Percentiles rank a stretch among this genome's conserved stretches.
Evolutionary conservation across 2,329 filamentous ascomycete genomes (phyloP).

Genomic region (Xylaria sp.): DNA sequence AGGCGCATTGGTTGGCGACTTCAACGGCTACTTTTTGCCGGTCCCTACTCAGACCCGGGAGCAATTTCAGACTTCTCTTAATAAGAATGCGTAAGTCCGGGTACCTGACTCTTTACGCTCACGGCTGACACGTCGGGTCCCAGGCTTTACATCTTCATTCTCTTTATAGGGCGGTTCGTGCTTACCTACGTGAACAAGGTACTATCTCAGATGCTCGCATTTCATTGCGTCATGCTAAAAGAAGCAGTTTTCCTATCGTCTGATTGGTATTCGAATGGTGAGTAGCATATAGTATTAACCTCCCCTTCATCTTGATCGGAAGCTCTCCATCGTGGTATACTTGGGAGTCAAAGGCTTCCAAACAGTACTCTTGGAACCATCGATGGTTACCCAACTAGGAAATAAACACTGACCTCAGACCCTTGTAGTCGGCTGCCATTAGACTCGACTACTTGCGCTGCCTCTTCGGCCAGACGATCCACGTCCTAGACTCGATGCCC

Average conservation of each 20-base stretch:
- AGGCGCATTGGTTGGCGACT: slow-evolving; percentile 52
- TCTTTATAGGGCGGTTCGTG: slow-evolving; percentile 68
- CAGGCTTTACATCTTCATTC: slow-evolving; percentile 68
- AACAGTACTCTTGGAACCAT: not conserved
- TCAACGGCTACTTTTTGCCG: slow-evolving; percentile 47
- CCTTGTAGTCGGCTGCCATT: slow-evolving; percentile 54
- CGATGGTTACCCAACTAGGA: no score
- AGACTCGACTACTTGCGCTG: slow-evolving; percentile 66
- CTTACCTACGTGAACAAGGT: slow-evolving; percentile 65
- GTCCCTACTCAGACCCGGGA: slow-evolving; percentile 38
- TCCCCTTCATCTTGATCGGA: not conserved
- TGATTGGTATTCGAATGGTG: slow-evolving; percentile 61
- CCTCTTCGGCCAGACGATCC: slow-evolving; percentile 67
- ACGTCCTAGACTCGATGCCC: slow-evolving; percentile 68
- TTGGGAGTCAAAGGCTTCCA: not conserved
- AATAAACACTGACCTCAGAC: not conserved
- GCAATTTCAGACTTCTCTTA: slow-evolving; percentile 46
- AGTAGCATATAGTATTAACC: not conserved
- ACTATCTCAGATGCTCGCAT: slow-evolving; percentile 9
- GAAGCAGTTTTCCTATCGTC: slow-evolving; percentile 57
- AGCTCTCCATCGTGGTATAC: not conserved
- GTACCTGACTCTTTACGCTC: not conserved
- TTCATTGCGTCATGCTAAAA: slow-evolving; percentile 16
- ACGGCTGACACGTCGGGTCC: slow-evolving; percentile 14
- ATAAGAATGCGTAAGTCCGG: slow-evolving; percentile 48